Base-by-base conservation (phyloP, 257 asterid species). In the Coffea eugenioides region DNA sequence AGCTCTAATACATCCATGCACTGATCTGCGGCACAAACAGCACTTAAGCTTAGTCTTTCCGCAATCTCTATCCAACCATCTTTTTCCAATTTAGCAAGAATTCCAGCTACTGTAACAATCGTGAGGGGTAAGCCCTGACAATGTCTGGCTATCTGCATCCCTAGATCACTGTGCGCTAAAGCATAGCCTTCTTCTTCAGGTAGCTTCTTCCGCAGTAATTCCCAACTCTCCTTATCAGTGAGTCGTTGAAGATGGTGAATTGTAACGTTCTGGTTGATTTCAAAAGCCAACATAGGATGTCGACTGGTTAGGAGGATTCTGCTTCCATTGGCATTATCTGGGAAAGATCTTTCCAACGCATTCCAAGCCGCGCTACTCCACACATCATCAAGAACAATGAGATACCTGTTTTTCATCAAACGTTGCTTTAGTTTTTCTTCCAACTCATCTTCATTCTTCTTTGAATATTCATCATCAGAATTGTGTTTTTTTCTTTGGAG, bases 331-430 rank as follows among this genome's bases (percentile, higher is more conserved):
- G 5, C 41, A 36, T 72, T 73, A 48, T 79, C n/a, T 72, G 73
- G 74, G 43, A 79, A 72, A 20, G 73, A 72, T 1, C 18, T 2
- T 13, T 8, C 27, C 6, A 71, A 21, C 5, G 5, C n/a, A 2
- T 46, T 16, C 82, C 78, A 79, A 3, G 65, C 73, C 11, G 21
- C 59, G 0, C 23, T 20, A 23, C 62, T 65, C 78, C 82, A 72
- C 21, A 79, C 16, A 48, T 79, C 82, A 49, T 72, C 82, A 52
- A 79, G 25, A 16, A 72, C 74, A 8, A 62, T 72, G 25, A 79
- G 67, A 43, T 43, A 79, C 74, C 25, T 56, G 0, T 0, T 15
- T 0, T 52, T 34, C 12, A 4, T 59, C 11, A 79, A 27, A 71
- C 36, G 11, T 10, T 10, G 46, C 23, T 10, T 34, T 5, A 79